Conservation (phyloP, 148 eudicot species). For the Camellia sinensis region DNA sequence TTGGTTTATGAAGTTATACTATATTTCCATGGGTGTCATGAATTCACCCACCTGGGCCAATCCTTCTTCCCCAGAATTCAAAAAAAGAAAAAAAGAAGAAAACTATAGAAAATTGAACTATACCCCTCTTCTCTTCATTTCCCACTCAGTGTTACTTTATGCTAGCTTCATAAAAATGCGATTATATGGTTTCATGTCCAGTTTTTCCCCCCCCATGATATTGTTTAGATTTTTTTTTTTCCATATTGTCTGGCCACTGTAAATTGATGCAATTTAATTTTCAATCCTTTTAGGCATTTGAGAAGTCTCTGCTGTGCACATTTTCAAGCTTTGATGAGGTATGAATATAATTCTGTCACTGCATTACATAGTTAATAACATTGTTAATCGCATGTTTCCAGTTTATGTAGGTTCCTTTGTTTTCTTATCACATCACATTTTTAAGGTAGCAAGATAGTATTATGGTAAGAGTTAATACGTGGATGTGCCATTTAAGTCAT, state of each 20-base stretch:
- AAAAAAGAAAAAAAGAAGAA: too few relatives aligned
- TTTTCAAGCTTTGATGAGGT: slow-evolving; percentile 93
- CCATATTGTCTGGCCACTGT: not conserved
- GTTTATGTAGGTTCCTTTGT: not conserved
- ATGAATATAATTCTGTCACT: slow-evolving; percentile 10
- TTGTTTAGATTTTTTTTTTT: not conserved
- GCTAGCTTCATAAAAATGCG: too few relatives aligned
- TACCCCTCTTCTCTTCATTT: too few relatives aligned
- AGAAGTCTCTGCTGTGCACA: slow-evolving; percentile 76
- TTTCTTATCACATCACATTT: slow-evolving; percentile 2
- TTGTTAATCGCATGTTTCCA: not conserved
- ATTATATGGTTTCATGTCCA: not conserved
- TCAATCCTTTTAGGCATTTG: slow-evolving; percentile 67
- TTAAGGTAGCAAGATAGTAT: not conserved
- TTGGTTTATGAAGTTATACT: too few relatives aligned
- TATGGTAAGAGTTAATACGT: not conserved
- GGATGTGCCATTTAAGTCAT: not conserved
- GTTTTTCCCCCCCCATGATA: too few relatives aligned
- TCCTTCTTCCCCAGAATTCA: too few relatives aligned
- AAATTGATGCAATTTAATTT: slow-evolving; percentile 9
- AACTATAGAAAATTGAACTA: too few relatives aligned
- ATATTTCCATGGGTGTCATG: too few relatives aligned
- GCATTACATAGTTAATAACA: not conserved
- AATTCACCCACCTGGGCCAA: too few relatives aligned
- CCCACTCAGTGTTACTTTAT: too few relatives aligned